Conservation (phyloP, 1,284 basidiomycete genomes). For the Apiotrichum sp. region DNA sequence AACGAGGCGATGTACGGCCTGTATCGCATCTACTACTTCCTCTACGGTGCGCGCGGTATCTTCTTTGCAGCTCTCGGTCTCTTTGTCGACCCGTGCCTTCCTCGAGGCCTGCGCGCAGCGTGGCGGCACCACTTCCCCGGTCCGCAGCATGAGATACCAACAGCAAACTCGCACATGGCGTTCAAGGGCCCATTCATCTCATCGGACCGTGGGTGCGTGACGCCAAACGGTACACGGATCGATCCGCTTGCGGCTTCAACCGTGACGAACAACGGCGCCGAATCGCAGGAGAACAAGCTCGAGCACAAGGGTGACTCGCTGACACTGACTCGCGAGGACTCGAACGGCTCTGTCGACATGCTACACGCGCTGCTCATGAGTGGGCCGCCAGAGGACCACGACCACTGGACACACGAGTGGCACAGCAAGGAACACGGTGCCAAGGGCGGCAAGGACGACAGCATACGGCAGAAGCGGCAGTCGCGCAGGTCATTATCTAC, state of each 20-base stretch:
- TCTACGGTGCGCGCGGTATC: conserved; percentile 17
- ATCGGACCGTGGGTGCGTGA: neutral
- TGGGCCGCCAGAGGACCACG: conserved; percentile 9
- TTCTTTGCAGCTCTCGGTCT: conserved; percentile 12
- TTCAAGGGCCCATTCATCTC: neutral
- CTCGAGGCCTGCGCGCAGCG: conserved; percentile 6
- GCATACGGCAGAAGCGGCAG: neutral
- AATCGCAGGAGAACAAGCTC: neutral
- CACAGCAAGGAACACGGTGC: neutral
- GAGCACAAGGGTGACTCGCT: neutral
- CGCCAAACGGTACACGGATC: neutral
- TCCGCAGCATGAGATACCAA: neutral
- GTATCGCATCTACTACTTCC: conserved; percentile 19
- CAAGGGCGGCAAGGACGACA: neutral
- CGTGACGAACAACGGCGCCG: neutral
- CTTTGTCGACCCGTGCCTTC: conserved; percentile 17
- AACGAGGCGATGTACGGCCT: conserved; percentile 9
- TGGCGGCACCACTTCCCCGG: conserved; percentile 2
- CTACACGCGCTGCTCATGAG: conserved; percentile 10
- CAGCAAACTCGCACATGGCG: neutral
- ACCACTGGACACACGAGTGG: conserved; percentile 1
- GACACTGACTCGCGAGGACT: neutral
- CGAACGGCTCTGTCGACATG: conserved; percentile 9
- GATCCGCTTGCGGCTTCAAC: neutral
- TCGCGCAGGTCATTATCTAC: neutral